These are phyloP conservation scores for Chalara sp. DNA, from an alignment of 2,329 filamentous ascomycete genomes.

Conservation along the genomic window DNA sequence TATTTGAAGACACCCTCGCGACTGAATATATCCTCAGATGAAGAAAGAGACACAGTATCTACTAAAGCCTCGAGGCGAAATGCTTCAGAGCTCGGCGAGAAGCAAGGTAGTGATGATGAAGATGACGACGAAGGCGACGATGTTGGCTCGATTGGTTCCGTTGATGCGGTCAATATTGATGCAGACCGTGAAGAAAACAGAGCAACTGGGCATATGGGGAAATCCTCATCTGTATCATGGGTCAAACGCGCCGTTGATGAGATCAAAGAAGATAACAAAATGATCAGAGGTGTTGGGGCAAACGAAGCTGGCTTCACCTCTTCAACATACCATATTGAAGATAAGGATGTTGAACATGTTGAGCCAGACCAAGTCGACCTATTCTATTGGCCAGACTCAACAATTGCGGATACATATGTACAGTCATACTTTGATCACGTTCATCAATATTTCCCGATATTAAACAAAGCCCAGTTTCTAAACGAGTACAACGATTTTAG, in stretches of 20 bases:
- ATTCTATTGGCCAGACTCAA: slow-evolving; percentile 15
- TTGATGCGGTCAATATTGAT: slow-evolving; percentile 18
- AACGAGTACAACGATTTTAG: slow-evolving; percentile 9
- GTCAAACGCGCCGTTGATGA: slow-evolving; percentile 13
- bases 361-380: slow-evolving; percentile 11
- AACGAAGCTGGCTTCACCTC: slow-evolving; percentile 3
- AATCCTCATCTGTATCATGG: slow-evolving; percentile 19
- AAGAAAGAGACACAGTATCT: not conserved
- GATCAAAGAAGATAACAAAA: not conserved
- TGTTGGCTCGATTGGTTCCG: slow-evolving; percentile 20
- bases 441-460: slow-evolving; percentile 15
- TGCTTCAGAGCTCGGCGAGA: slow-evolving; percentile 4
- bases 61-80: not conserved
- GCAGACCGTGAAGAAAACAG: slow-evolving; percentile 16
- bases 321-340: slow-evolving; percentile 19
- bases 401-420: slow-evolving; percentile 11
- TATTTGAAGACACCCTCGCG: not conserved
- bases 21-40: not conserved
- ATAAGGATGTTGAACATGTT: slow-evolving; percentile 14
- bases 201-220: slow-evolving; percentile 17
- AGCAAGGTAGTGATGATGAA: not conserved
- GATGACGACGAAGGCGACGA: slow-evolving; percentile 13
- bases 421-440: slow-evolving; percentile 17
- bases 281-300: not conserved
- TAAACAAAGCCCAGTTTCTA: slow-evolving; percentile 14